Base-by-base conservation (phyloP, 306 rosid species). In the Senna tora region DNA sequence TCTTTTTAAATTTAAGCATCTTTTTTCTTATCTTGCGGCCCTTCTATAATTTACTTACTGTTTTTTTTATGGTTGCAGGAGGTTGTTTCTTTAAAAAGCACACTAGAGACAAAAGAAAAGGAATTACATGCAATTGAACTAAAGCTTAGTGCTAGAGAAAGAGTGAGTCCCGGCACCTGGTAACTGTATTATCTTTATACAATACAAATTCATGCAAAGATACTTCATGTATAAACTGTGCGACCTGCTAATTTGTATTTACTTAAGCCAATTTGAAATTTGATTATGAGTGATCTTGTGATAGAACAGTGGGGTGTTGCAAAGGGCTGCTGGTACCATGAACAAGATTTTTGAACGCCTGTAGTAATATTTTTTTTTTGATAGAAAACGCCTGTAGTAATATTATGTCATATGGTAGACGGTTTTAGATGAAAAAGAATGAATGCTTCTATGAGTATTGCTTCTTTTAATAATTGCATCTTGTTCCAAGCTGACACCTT, bases 121-220 rank as follows among this genome's bases (percentile, higher is more conserved):
- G 88, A 86, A 46, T 81, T 94, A 39, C 84, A 30, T 61, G 83
- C 63, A 25, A 45, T 79, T 80, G 95, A 94, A 76, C 77, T 75
- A 69, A 85, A 89, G 58, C 91, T 94, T 58, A 80, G 62, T 73
- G 79, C 77, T 70, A 86, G 89, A 77, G 97, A 94, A 89, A 88
- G 56, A 49, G 99, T 89, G 81, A 79, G 95, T 89, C 38, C 11
- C 4, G 72, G 20, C 42, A 5, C 77, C 45, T 34, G 41, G 25
- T 65, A 41, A 28, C 73, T 67, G 33, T 60, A 50, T 15, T 22
- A 34, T 75, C 51, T 20, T 5, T 11, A 43, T 66, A n/a, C 45
- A 39, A 63, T 74, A 32, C 43, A 50, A 19, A 52, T 59, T 49
- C 6, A 7, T 76, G 72, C 30, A 5, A 56, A 43, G 46, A 54